phyloP scores from a whole-genome alignment of 1,139 yeast genomes.

The Yamadazyma diospyri region DNA sequence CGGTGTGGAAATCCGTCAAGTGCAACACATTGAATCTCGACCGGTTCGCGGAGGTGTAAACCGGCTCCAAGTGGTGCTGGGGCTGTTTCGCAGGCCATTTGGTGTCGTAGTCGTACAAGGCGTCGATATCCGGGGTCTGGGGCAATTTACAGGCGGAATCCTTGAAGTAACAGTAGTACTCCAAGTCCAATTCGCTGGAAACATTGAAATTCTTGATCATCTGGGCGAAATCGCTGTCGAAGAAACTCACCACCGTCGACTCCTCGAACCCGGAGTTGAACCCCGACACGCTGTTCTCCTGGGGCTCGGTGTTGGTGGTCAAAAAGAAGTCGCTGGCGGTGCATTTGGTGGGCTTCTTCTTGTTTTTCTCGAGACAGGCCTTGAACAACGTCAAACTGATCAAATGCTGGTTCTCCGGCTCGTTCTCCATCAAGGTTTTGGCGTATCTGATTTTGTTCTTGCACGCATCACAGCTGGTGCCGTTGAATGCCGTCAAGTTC shows the following conservation, averaged over 20 bases:
- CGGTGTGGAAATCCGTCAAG: conserved; percentile 61
- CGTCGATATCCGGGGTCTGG: conserved; percentile 25
- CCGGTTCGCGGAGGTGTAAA: conserved; percentile 16
- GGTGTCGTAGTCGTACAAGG: conserved; percentile 21
- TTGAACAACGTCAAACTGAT: conserved; percentile 34
- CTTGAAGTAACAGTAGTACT: conserved; percentile 33
- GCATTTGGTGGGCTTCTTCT: conserved; percentile 31
- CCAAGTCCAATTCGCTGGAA: conserved; percentile 35
- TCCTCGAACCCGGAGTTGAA: conserved; percentile 23
- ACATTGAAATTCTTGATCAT: conserved; percentile 33
- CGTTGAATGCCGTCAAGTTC: conserved; percentile 25
- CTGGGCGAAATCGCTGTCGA: conserved; percentile 39
- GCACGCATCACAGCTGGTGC: conserved; percentile 34
- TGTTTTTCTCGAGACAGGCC: conserved; percentile 30
- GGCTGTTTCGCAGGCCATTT: conserved; percentile 33
- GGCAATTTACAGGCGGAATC: conserved; percentile 32
- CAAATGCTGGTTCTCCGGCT: conserved; percentile 36
- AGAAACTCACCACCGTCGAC: conserved; percentile 29
- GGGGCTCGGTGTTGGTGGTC: conserved; percentile 28
- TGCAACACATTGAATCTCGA: conserved; percentile 59
- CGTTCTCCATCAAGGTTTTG: conserved; percentile 21
- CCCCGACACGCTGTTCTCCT: conserved; percentile 15
- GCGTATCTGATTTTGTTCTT: conserved; percentile 34
- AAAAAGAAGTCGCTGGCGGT: conserved; percentile 37
- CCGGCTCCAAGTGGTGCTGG: conserved; percentile 23